These are phyloP conservation scores for Candida montana DNA, from an alignment of 805 yeast genomes.

Conservation along the genomic window DNA sequence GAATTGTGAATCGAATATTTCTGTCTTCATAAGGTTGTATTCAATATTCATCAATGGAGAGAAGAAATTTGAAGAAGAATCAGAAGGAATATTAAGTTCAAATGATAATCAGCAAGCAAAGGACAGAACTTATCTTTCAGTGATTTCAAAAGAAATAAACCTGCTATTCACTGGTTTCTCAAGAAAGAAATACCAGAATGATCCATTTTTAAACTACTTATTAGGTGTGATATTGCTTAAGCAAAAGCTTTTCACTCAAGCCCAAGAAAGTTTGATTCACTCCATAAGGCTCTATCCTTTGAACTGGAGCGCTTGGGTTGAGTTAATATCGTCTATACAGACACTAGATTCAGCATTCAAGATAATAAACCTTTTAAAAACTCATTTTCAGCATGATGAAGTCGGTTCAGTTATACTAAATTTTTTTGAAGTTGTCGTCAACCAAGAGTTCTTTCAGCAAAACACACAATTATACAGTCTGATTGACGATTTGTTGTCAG, in stretches of 20 bases:
- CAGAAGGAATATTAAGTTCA: constrained; percentile 56
- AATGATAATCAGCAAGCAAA: constrained; percentile 28
- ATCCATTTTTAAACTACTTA: constrained; percentile 66
- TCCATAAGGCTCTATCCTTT: constrained; percentile 69
- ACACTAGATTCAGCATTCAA: constrained; percentile 54
- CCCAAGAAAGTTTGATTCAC: constrained; percentile 53
- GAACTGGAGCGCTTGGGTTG: constrained; percentile 95
- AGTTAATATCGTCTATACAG: constrained; percentile 56
- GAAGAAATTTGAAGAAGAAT: constrained; percentile 62
- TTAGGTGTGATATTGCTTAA: constrained; percentile 63
- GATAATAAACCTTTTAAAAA: constrained; percentile 18
- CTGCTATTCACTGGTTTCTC: constrained; percentile 18
- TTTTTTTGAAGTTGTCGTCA: constrained; percentile 19
- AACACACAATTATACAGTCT: constrained; percentile 46
- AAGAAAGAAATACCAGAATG: constrained; percentile 24
- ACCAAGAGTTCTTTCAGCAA: constrained; percentile 75
- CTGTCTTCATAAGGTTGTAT: constrained; percentile 61
- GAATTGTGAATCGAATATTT: constrained; percentile 44
- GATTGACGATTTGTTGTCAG: constrained; percentile 40
- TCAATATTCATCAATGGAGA: constrained; percentile 74
- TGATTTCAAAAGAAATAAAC: constrained; percentile 39
- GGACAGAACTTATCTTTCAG: constrained; percentile 25
- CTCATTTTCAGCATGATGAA: constrained; percentile 12
- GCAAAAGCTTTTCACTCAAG: constrained; percentile 54
- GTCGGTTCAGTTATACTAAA: constrained; percentile 12